Conservation (phyloP, 257 asterid species). For the Primulina eburnea region DNA sequence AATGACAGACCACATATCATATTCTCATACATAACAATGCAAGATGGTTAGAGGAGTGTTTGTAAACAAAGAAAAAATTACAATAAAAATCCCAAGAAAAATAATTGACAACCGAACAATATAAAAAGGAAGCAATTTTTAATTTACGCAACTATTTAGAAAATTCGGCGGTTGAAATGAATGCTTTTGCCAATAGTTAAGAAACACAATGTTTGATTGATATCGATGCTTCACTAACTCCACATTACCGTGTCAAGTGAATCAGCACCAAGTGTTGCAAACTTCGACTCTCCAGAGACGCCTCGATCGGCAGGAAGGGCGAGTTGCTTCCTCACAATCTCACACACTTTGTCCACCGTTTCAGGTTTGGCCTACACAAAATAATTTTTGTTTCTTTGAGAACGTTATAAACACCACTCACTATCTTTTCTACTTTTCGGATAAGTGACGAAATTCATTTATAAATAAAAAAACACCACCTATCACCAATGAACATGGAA, state of each 20-base stretch:
- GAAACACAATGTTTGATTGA: not conserved
- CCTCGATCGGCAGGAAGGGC: slow-evolving; percentile 67
- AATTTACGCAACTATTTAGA: no score
- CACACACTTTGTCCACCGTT: slow-evolving; percentile 67
- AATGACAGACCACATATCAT: not conserved
- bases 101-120: no score
- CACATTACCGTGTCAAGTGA: slow-evolving; percentile 83
- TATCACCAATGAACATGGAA: not conserved
- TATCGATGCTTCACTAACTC: slow-evolving; percentile 17
- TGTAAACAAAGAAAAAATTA: no score
- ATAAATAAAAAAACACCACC: not conserved
- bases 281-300: slow-evolving; percentile 69
- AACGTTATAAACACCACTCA: not conserved
- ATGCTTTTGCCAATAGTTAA: not conserved
- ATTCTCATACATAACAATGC: no score
- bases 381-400: not conserved
- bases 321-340: slow-evolving; percentile 85
- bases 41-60: no score
- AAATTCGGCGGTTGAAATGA: not conserved
- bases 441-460: not conserved
- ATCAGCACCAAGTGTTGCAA: slow-evolving; percentile 83
- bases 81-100: no score
- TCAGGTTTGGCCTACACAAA: slow-evolving; percentile 71
- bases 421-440: not conserved
- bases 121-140: no score